phyloP scores from a whole-genome alignment of 1,284 basidiomycete species.

The Schizophyllum commune region DNA sequence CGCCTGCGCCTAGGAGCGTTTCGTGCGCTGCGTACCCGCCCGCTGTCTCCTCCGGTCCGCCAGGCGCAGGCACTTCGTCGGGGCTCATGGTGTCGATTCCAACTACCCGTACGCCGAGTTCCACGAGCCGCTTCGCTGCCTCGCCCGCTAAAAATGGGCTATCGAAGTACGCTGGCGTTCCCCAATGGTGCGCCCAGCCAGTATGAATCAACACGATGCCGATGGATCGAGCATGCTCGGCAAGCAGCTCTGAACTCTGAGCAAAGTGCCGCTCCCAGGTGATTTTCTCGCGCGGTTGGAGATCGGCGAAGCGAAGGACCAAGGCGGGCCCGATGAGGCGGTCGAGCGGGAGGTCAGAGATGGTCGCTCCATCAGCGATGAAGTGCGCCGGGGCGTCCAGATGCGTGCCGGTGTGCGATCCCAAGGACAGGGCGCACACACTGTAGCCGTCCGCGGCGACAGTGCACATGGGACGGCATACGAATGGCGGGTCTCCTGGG shows the following conservation, averaged over 20 bases:
- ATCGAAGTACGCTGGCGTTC: conserved; percentile 40
- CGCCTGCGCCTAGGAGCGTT: conserved; percentile 45
- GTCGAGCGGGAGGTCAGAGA: conserved; percentile 47
- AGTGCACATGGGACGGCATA: conserved; percentile 25
- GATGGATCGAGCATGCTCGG: conserved; percentile 15
- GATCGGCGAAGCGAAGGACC: conserved; percentile 38
- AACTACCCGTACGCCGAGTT: conserved; percentile 43
- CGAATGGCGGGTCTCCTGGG: conserved; percentile 46
- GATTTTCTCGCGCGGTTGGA: conserved; percentile 34
- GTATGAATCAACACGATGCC: conserved; percentile 45
- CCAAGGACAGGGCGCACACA: conserved; percentile 40
- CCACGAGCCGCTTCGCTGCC: conserved; percentile 40
- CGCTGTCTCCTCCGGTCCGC: conserved; percentile 16
- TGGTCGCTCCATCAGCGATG: conserved; percentile 39
- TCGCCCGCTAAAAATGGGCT: conserved; percentile 56
- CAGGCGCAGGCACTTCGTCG: conserved; percentile 46
- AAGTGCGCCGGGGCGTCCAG: conserved; percentile 72
- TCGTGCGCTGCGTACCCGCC: conserved; percentile 47
- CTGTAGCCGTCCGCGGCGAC: conserved; percentile 40
- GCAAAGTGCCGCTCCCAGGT: conserved; percentile 41
- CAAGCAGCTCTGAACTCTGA: conserved; percentile 26
- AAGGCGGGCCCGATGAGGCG: conserved; percentile 44
- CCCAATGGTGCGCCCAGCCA: conserved; percentile 54
- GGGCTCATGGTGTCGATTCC: conserved; percentile 60
- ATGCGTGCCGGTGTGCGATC: conserved; percentile 63